Evolutionary conservation across 768 basidiomycete species (phyloP), one percentile per base, ranked within the genome.

Genomic region (Boletus edulis): DNA sequence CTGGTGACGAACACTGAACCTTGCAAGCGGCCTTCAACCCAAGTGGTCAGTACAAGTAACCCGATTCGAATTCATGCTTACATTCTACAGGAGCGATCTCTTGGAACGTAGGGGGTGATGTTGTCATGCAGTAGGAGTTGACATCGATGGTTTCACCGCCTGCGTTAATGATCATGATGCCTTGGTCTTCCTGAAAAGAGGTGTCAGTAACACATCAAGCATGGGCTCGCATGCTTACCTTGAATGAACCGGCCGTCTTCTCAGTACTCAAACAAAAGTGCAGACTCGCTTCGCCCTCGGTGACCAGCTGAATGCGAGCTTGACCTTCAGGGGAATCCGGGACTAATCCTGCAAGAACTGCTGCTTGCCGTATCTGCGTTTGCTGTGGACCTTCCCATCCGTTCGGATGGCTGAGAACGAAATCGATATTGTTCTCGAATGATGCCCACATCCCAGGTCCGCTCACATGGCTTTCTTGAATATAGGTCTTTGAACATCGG

Each of bases 121-220:
- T 60, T n/a, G 63, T 62, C 60, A 76, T 74, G 31, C 73, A 73
- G 52, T 85, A 86, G 13, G 79, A 73, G 54, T 81, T 84, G 39
- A 85, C 70, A 56, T 86, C 84, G 27, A 86, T 72, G 0, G 83
- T 86, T 18, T 82, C 84, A 41, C 82, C 82, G 8, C 84, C 84
- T 4, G 83, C 81, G 54, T 86, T 82, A n/a, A 85, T 77, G 34
- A 85, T 72, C 54, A 81, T 68, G 4, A 83, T 69, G 1, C 78
- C 80, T 43, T 79, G 64, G 13, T 76, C 76, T 14, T 65, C 69
- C 79, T 82, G 56, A 40, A 29, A 22, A 29, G 14, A 15, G 6
- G 5, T 9, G 29, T 62, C 32, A 62, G 54, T 24, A 0, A 49
- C 17, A 27, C 5, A 7, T 14, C 17, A 20, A 41, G 41, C 15